Percentiles rank a stretch among this genome's conserved stretches.
Evolutionary conservation across 805 yeast species (phyloP).

Genomic region (Zygosaccharomyces siamensis): DNA sequence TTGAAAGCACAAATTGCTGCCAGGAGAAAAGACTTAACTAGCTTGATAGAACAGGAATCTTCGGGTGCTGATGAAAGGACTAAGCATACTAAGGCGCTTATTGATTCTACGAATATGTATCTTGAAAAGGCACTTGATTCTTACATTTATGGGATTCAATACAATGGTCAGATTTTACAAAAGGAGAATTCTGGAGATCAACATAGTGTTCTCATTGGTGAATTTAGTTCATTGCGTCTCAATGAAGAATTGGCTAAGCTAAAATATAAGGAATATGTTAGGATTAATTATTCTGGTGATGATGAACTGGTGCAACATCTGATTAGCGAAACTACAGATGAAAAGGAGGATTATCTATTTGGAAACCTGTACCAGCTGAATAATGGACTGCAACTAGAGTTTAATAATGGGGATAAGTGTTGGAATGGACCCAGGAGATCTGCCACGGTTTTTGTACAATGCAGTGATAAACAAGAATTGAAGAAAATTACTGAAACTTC

Average conservation of each 20-base stretch:
- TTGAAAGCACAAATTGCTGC: slow-evolving; percentile 1
- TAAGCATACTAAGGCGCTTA: slow-evolving; percentile 2
- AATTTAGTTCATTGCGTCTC: slow-evolving; percentile 10
- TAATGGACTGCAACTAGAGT: slow-evolving; percentile 39
- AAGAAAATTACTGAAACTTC: slow-evolving; percentile 78
- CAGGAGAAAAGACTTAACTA: slow-evolving; percentile 7
- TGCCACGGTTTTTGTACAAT: slow-evolving; percentile 56
- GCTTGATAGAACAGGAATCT: neutral
- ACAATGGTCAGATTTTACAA: slow-evolving; percentile 25
- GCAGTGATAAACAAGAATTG: slow-evolving; percentile 51
- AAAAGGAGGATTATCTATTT: slow-evolving; percentile 19
- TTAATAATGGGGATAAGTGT: slow-evolving; percentile 66
- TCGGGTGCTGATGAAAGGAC: slow-evolving; percentile 1
- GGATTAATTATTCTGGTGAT: slow-evolving; percentile 21
- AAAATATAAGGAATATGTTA: slow-evolving; percentile 23
- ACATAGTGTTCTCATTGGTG: slow-evolving; percentile 27
- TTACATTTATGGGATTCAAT: slow-evolving; percentile 25
- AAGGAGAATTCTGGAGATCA: slow-evolving; percentile 22
- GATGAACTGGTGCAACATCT: slow-evolving; percentile 25
- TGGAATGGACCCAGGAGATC: slow-evolving; percentile 93
- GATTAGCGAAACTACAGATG: slow-evolving; percentile 19
- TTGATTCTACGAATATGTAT: slow-evolving; percentile 4
- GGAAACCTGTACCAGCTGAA: slow-evolving; percentile 33
- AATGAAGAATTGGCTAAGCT: slow-evolving; percentile 15
- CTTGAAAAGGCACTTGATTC: slow-evolving; percentile 15